Percentiles rank a stretch among this genome's conserved stretches.
Conservation (phyloP, 225 moss, liverwort and hornwort species). For the Rhytidiadelphus loreus region DNA sequence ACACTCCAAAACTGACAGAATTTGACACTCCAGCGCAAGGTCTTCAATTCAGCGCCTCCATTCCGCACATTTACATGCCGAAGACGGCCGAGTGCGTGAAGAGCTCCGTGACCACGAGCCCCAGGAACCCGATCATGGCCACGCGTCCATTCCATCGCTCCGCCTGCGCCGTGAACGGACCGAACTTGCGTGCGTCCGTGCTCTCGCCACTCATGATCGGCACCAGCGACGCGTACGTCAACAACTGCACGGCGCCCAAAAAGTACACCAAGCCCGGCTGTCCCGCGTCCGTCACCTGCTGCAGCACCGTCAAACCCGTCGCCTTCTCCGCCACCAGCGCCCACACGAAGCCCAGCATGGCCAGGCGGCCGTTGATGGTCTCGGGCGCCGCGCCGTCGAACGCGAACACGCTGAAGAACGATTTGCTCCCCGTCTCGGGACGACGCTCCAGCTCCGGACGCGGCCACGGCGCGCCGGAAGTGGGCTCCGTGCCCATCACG, state of each 20-base stretch:
- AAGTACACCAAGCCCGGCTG: conserved; percentile 4
- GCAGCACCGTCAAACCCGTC: conserved; percentile 3
- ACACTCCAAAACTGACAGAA: background rate
- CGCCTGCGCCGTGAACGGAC: conserved; percentile 29
- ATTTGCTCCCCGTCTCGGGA: conserved; percentile 24
- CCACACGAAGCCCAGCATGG: conserved; percentile 28
- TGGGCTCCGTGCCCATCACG: background rate
- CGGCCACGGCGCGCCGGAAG: background rate
- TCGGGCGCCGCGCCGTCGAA: conserved; percentile 41
- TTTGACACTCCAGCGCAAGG: too few species aligned
- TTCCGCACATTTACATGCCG: background rate
- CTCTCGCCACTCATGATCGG: conserved; percentile 35
- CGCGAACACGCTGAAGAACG: conserved; percentile 24
- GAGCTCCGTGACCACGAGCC: background rate
- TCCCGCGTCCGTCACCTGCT: conserved; percentile 2
- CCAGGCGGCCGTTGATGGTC: conserved; percentile 16
- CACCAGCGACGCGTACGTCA: conserved; percentile 35
- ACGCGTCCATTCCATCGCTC: conserved; percentile 35
- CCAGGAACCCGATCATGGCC: conserved; percentile 23
- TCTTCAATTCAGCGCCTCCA: background rate
- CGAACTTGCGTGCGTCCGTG: conserved; percentile 26
- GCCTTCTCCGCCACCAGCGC: conserved; percentile 1
- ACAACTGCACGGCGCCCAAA: conserved; percentile 10
- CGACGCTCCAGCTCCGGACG: conserved; percentile 29
- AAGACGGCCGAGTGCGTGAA: conserved; percentile 1